Conservation (phyloP, 495 filamentous ascomycete genomes). For the Xylaria nigripes region DNA sequence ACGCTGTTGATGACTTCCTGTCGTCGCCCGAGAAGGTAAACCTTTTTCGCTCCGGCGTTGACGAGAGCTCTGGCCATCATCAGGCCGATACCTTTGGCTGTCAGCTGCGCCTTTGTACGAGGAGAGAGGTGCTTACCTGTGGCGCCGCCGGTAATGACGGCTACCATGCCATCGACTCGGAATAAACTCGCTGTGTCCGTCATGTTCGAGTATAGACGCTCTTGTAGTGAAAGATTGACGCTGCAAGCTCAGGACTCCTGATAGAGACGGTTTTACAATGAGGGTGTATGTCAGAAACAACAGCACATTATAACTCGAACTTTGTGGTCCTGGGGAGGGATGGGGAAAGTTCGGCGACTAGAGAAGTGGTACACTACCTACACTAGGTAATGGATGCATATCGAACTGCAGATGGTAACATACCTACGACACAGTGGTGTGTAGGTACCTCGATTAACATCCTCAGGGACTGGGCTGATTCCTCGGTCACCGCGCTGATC, state of each 20-base stretch:
- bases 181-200: constrained; percentile 36
- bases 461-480: no score
- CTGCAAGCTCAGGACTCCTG: neutral
- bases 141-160: constrained; percentile 55
- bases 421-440: no score
- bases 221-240: neutral
- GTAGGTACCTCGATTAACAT: no score
- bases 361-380: no score
- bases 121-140: constrained; percentile 31
- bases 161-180: constrained; percentile 51
- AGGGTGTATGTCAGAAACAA: no score
- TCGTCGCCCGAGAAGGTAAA: constrained; percentile 57
- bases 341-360: no score
- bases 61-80: constrained; percentile 53
- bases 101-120: neutral
- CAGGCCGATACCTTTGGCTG: constrained; percentile 45
- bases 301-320: no score
- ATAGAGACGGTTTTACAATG: no score
- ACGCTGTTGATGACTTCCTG: constrained; percentile 40
- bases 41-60: constrained; percentile 50
- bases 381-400: no score
- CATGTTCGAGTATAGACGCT: neutral
- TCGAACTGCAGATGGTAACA: no score
- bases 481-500: no score
- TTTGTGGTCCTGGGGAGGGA: no score